Evolutionary conservation across 352 stramenopile species (phyloP), one percentile per base, ranked within the genome.

Genomic region (Phytopythium cucurbitacearum): DNA sequence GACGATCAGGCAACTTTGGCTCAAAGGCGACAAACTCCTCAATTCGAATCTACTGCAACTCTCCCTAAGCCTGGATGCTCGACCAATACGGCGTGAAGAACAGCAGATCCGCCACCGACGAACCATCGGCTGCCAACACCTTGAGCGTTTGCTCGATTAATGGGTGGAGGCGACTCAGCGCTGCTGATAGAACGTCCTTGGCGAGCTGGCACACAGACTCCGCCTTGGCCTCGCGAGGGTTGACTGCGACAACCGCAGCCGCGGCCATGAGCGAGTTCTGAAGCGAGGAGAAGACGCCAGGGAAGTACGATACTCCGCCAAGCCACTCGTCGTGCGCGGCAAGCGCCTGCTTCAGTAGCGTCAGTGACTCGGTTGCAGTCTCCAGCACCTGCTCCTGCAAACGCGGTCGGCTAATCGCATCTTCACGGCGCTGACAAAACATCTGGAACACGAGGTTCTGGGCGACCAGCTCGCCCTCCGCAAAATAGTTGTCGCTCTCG

Each of bases 401-500:
- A 7, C 16, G 38, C 5, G 43, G 55, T 12, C 57, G 57, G 32
- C 64, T 45, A n/a, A 53, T 51, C 32, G 50, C 38, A 43, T 61
- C 45, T 6, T 47, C 57, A 36, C 38, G 43, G 4, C 67, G 57
- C 50, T 58, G 50, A 48, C 42, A 64, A 12, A 81, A 58, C 39
- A 85, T 38, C 37, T 74, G 67, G 54, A 68, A 70, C 7, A 76
- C 57, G 28, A 73, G 64, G 34, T 88, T 73, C 55, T 92, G 82
- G 12, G 77, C 79, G 32, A 86, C 43, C 13, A 87, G 59, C 36
- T 89, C 82, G 0, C 49, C 41, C 48, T 92, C 79, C 33, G 69
- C 75, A 48, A 86, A 92, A 53, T 85, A 92, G 52, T 92, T 92
- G 60, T 66, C 82, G 61, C 76, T 87, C 59, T 92, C 82, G 6